Base-by-base conservation (phyloP, 1,284 basidiomycete genomes). In the Leccinum subrobustum region DNA sequence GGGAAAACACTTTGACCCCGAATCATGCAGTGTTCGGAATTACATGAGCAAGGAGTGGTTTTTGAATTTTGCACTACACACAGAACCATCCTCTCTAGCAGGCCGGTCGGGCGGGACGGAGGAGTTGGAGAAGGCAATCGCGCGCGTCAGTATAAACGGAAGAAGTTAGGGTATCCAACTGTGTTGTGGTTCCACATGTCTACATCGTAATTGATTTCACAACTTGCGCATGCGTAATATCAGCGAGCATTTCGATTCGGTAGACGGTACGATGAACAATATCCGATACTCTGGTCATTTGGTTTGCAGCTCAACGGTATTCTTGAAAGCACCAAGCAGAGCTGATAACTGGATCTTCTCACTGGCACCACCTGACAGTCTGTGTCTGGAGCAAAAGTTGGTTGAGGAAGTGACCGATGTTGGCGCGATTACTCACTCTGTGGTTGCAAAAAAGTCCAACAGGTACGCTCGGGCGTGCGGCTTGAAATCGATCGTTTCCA, bases 281-380 rank as follows among this genome's bases (percentile, higher is more conserved):
- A n/a, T n/a, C 16, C 16, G 23, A 12, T 54, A 23, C 14, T 31
- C 29, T 37, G n/a, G 33, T 72, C 53, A 70, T 58, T 81, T 81
- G 27, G 80, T 74, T 20, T 85, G 81, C 55, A 91, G 67, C 68
- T 97, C 93, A 4, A 98, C 91, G 0, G 94, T 88, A 57, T 94
- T 89, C 76, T 99, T 99, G 80, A 98, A 96, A 8, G 92, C 92
- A 2, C 92, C 96, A 2, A 99, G 78, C 63, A 99, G 76, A 1
- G 95, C 95, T 2, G 94, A 94, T 59, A 99, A 75, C 72, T 99
- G 97, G 60, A 99, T 87, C 70, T 95, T 98, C 75, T 99, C 97
- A 64, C 81, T 96, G 1, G 91, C 95, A 3, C 97, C 96, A 0
- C 95, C 91, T 1, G 95, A 95, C 14, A 99, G 78, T 54, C 97